Percentiles rank a stretch among this genome's conserved stretches.
phyloP scores from a whole-genome alignment of 257 asterid species.

The Fraxinus americana region DNA sequence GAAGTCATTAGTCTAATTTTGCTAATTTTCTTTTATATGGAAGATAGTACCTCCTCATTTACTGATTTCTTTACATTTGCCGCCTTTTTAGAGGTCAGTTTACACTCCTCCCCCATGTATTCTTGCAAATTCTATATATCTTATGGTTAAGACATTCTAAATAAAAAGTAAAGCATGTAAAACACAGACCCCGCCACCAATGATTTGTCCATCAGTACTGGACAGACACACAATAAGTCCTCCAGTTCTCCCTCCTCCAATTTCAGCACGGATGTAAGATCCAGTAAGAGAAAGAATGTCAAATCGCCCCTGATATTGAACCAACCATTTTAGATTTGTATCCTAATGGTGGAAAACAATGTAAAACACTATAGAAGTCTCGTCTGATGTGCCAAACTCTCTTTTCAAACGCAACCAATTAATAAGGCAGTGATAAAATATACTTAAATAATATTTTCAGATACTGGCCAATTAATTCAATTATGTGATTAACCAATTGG shows the following conservation, averaged over 20 bases:
- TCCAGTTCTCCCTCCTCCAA: slow-evolving; percentile 60
- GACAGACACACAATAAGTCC: slow-evolving; percentile 61
- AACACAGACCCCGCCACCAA: slow-evolving; percentile 65
- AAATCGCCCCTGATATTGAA: slow-evolving; percentile 54
- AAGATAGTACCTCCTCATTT: no score
- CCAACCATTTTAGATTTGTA: neutral
- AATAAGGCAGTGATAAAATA: neutral
- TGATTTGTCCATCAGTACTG: slow-evolving; percentile 57
- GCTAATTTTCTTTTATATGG: no score
- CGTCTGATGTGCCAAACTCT: neutral
- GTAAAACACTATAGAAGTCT: neutral
- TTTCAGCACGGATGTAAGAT: slow-evolving; percentile 54
- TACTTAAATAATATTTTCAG: neutral
- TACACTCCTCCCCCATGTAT: no score
- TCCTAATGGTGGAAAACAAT: neutral
- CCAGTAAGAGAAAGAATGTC: slow-evolving; percentile 62
- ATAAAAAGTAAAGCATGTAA: no score
- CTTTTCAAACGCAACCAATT: neutral
- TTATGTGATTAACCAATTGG: neutral
- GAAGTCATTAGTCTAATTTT: no score
- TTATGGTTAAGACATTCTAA: no score
- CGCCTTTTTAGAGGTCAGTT: no score
- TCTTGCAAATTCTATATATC: no score
- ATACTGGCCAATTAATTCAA: neutral
- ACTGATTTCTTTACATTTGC: no score